A percentile compares a stretch with the other conserved stretches of the same genome.
These are phyloP conservation scores for Stephania cephalantha DNA, from an alignment of 164 flowering plant species.

Conservation along the genomic window DNA sequence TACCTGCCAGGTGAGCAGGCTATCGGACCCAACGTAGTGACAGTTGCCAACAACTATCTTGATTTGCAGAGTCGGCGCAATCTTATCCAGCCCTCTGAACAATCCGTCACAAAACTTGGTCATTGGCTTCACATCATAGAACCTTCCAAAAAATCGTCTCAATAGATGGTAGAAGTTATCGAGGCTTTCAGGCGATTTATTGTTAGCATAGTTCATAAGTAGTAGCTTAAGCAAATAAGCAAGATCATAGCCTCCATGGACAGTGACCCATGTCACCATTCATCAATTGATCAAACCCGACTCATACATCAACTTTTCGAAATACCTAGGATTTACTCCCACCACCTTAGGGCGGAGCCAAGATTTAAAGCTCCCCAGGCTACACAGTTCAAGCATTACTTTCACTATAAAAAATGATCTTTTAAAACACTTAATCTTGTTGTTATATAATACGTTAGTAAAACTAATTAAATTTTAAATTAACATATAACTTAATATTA, in stretches of 20 bases:
- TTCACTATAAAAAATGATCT: too few species aligned
- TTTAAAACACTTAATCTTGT: too few species aligned
- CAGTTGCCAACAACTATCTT: neutral
- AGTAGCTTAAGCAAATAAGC: neutral
- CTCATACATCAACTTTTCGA: neutral
- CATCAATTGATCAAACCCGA: neutral
- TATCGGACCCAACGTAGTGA: slow-evolving; percentile 3
- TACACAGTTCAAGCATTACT: too few species aligned
- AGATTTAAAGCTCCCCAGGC: too few species aligned
- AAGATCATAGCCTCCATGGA: neutral
- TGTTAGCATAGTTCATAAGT: neutral
- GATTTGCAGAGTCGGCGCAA: neutral
- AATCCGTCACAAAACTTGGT: neutral
- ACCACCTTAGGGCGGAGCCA: too few species aligned
- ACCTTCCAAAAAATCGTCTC: neutral
- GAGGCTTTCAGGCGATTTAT: neutral
- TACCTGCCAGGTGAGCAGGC: neutral
- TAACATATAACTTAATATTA: too few species aligned
- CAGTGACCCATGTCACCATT: neutral
- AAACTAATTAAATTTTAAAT: too few species aligned
- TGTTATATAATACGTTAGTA: too few species aligned
- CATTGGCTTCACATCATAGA: neutral
- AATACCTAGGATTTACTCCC: neutral
- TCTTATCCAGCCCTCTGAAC: neutral
- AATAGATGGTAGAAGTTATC: neutral